phyloP scores from a whole-genome alignment of 495 filamentous ascomycete species.

The Apiosordaria backusii region DNA sequence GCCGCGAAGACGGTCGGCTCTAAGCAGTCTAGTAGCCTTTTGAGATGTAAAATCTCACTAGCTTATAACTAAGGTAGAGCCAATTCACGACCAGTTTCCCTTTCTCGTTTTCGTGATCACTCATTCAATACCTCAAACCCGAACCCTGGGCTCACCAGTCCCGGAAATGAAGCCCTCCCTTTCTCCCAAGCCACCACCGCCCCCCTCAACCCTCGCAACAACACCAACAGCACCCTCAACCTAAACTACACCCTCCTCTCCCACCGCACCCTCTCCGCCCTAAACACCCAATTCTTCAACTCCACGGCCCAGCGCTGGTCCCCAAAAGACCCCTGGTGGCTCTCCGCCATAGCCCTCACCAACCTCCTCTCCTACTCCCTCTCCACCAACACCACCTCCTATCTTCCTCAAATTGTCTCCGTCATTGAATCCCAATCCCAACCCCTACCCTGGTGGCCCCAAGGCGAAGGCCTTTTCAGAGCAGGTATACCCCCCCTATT shows the following conservation, averaged over 20 bases:
- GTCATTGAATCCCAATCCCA: slow-evolving; percentile 35
- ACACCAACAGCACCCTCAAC: background rate
- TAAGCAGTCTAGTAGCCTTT: background rate
- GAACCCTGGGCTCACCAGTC: too few species aligned
- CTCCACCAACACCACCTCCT: slow-evolving; percentile 30
- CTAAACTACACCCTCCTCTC: slow-evolving; percentile 18
- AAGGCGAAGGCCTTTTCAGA: slow-evolving; percentile 44
- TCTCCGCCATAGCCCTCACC: slow-evolving; percentile 41
- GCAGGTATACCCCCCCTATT: too few species aligned
- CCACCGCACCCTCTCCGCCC: slow-evolving; percentile 34
- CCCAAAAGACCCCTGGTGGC: slow-evolving; percentile 37
- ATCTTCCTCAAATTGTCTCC: slow-evolving; percentile 31
- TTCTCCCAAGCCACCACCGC: background rate
- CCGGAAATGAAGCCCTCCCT: background rate
- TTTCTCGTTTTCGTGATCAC: background rate
- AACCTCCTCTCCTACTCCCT: slow-evolving; percentile 39
- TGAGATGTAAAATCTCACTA: background rate
- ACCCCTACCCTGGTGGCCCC: slow-evolving; percentile 37
- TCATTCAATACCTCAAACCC: too few species aligned
- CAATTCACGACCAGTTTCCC: background rate
- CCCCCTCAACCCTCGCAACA: too few species aligned
- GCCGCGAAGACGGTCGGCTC: background rate
- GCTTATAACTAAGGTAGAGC: background rate
- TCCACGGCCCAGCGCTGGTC: slow-evolving; percentile 36
- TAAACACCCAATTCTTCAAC: slow-evolving; percentile 39